Base-by-base conservation (phyloP, 441 rosid species). In the Jatropha podagrica region DNA sequence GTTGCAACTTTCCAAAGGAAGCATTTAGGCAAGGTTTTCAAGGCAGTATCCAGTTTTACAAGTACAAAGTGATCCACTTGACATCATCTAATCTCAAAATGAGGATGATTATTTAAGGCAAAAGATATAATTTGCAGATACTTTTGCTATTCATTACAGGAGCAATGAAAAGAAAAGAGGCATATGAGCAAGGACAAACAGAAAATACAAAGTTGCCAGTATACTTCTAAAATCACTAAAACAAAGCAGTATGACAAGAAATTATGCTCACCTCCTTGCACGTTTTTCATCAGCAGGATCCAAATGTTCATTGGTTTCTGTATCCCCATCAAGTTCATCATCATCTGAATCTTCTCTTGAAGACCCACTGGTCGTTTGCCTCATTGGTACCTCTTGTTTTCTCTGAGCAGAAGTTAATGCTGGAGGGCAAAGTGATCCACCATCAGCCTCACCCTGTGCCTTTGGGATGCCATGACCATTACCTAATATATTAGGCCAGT, bases 291-390 rank as follows among this genome's bases (percentile, higher is more conserved):
- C 96, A 78, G 83, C 81, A 13, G 90, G 97, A 79, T 84, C 92
- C 83, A 58, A 74, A 75, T 83, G 78, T 65, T 86, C 94, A 61
- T 90, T 85, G 59, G 88, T 93, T 84, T 87, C 98, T n/a, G 86
- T 92, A 78, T 93, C 98, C 69, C 92, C 99, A 69, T 95, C 95
- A 82, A 89, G 90, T 51, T 92, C 99, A 42, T 95, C 98, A 60
- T 89, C 94, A 79, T 92, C 97, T 32, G 98, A 95, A 88, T 95
- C 89, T 12, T 95, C 98, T 83, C 95, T 85, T 1, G 98, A 93
- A 42, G 97, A 95, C 26, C 92, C 98, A 84, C 98, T 93, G 10
- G 87, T 88, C 66, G 92, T 85, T 84, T 92, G 97, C 90, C 88
- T 89, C 61, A 76, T 79, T 72, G 82, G 89, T 42, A 66, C 49